phyloP scores from a whole-genome alignment of 2,329 filamentous ascomycete species.

The Fusarium veterinarium region DNA sequence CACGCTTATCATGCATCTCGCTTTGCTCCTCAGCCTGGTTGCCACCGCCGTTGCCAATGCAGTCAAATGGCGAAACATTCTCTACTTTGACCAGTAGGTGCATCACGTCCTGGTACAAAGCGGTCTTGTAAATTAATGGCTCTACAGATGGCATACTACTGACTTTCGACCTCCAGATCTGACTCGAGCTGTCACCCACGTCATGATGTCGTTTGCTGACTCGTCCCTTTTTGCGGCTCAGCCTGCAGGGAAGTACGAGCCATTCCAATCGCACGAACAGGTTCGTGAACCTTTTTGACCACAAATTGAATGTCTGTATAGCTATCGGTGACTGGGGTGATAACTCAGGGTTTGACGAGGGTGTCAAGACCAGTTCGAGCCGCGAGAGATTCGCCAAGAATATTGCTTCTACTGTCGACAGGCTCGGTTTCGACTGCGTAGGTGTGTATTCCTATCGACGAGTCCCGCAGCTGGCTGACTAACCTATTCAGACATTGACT shows the following conservation, averaged over 20 bases:
- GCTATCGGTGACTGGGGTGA: constrained; percentile 76
- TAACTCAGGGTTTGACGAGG: constrained; percentile 64
- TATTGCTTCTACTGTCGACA: constrained; percentile 63
- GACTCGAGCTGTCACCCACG: constrained; percentile 62
- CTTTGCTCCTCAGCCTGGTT: too few relatives aligned
- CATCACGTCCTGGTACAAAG: too few relatives aligned
- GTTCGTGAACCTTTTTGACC: constrained; percentile 64
- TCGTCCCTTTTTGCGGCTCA: constrained; percentile 60
- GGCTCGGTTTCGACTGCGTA: constrained; percentile 70
- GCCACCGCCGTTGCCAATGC: too few relatives aligned
- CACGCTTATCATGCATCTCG: too few relatives aligned
- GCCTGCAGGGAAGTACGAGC: constrained; percentile 56
- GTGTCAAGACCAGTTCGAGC: constrained; percentile 58
- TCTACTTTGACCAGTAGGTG: too few relatives aligned
- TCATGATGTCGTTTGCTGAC: constrained; percentile 66
- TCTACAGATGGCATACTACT: constrained; percentile 49
- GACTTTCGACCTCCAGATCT: constrained; percentile 52
- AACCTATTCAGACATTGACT: constrained; percentile 68
- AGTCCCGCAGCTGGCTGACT: too few relatives aligned
- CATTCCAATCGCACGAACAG: constrained; percentile 63
- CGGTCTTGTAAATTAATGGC: too few relatives aligned
- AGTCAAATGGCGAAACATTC: too few relatives aligned
- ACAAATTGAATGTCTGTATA: constrained; percentile 69
- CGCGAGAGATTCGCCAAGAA: constrained; percentile 68
- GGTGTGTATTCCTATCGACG: constrained; percentile 50